phyloP scores from a whole-genome alignment of 73 alveolate species.

The Paramecium primaurelia region DNA sequence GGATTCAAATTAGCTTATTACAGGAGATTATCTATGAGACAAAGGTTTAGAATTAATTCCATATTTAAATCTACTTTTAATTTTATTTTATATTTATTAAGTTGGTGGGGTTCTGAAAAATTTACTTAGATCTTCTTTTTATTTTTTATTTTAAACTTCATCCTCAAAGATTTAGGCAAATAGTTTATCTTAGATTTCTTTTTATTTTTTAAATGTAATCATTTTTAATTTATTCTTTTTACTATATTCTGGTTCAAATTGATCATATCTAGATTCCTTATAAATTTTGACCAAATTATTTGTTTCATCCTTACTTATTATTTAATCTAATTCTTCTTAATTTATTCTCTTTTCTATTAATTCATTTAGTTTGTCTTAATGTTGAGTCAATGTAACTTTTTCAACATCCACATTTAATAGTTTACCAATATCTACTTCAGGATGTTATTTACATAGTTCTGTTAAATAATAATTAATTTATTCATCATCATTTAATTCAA shows the following conservation, averaged over 20 bases:
- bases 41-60: not conserved
- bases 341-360: not conserved
- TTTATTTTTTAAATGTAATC: not conserved
- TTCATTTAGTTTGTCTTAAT: not conserved
- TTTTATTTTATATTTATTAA: not conserved
- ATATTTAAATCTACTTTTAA: not conserved
- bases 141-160: not conserved
- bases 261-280: conserved; percentile 28
- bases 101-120: not conserved
- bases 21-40: conserved; percentile 36
- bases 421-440: conserved; percentile 15
- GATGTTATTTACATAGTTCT: not conserved
- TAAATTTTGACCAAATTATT: not conserved
- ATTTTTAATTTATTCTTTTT: conserved; percentile 4
- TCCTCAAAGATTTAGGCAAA: not conserved
- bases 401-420: not conserved
- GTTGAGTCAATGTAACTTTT: not conserved
- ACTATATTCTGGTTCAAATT: conserved; percentile 14
- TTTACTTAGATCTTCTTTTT: not conserved
- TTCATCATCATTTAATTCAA: conserved; percentile 35
- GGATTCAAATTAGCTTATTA: not conserved
- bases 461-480: not conserved
- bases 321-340: conserved; percentile 11
- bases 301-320: not conserved
- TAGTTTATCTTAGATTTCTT: not conserved